Evolutionary conservation across 2,329 filamentous ascomycete species (phyloP).

Genomic region (Fusarium caatingaense): DNA sequence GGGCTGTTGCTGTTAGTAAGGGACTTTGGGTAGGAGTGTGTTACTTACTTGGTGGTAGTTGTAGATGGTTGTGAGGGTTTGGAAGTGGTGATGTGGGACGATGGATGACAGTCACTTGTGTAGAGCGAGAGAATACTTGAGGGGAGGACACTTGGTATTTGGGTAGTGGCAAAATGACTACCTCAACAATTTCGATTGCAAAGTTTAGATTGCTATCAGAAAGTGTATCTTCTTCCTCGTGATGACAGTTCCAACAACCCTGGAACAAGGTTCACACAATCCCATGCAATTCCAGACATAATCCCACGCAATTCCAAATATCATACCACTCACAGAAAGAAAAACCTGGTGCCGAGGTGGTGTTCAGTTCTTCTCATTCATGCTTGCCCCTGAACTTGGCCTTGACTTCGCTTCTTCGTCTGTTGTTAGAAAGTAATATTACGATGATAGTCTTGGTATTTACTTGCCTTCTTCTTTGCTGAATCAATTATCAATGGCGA

Average conservation of each 20-base stretch:
- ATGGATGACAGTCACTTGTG: background rate
- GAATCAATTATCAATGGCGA: background rate
- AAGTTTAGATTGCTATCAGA: background rate
- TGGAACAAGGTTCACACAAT: background rate
- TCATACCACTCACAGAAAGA: background rate
- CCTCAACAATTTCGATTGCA: background rate
- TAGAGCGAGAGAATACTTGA: background rate
- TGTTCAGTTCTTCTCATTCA: background rate
- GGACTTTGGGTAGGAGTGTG: rapidly evolving
- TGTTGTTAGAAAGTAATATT: background rate
- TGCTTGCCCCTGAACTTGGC: background rate
- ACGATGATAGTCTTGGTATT: background rate
- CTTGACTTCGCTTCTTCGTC: background rate
- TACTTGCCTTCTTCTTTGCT: background rate
- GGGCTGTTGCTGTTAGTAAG: background rate
- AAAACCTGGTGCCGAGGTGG: background rate
- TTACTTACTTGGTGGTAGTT: background rate
- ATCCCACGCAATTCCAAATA: too few species aligned
- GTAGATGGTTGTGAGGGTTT: background rate
- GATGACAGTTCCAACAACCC: background rate
- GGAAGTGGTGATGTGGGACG: background rate
- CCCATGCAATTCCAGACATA: background rate
- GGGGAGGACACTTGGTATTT: background rate
- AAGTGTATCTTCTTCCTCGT: background rate
- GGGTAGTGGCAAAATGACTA: background rate